phyloP scores from a whole-genome alignment of 148 eudicot species.

The Arctostaphylos glauca region DNA sequence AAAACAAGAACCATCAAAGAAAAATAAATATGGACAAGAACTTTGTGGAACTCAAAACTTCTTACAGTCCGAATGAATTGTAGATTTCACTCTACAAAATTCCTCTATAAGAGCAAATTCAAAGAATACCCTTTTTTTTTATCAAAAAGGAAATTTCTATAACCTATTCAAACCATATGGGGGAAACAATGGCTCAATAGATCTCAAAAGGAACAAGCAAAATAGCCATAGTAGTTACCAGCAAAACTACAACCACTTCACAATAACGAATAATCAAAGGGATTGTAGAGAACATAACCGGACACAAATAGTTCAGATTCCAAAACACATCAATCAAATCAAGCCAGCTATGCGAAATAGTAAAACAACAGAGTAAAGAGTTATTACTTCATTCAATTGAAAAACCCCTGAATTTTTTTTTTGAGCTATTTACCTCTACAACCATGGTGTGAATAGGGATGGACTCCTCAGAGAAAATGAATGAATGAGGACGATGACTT shows the following conservation, averaged over 20 bases:
- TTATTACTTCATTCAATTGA: neutral
- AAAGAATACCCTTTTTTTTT: neutral
- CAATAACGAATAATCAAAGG: too few species aligned
- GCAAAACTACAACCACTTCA: neutral
- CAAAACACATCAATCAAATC: too few species aligned
- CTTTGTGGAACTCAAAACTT: too few species aligned
- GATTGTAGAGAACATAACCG: too few species aligned
- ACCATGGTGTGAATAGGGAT: conserved; percentile 13
- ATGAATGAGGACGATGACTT: neutral
- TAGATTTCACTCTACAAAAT: neutral
- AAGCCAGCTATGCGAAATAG: too few species aligned
- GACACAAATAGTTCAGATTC: too few species aligned
- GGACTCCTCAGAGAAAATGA: neutral
- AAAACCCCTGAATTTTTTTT: neutral
- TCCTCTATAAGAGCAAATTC: neutral
- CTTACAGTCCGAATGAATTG: neutral
- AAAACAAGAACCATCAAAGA: too few species aligned
- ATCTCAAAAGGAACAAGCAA: neutral
- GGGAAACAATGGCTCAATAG: neutral
- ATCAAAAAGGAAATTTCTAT: neutral
- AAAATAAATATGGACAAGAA: too few species aligned
- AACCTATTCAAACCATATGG: neutral
- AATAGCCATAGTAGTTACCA: neutral
- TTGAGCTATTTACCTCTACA: conserved; percentile 6
- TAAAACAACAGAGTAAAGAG: too few species aligned